Percentiles rank a stretch among this genome's conserved stretches.
These are phyloP conservation scores for Pouteria glomerata DNA, from an alignment of 148 eudicot species.

Conservation along the genomic window DNA sequence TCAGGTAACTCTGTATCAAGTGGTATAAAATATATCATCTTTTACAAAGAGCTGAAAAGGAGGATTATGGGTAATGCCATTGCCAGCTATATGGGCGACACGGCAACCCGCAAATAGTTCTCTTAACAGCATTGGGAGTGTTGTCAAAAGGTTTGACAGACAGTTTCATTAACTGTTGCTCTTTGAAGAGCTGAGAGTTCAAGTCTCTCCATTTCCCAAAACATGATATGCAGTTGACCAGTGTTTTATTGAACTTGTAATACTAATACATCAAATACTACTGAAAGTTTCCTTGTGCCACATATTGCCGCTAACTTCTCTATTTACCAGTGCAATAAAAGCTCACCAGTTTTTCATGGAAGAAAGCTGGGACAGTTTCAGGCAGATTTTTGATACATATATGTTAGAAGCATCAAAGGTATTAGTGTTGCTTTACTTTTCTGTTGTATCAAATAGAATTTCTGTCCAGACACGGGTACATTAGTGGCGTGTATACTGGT, in stretches of 20 bases:
- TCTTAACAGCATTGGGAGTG: slow-evolving; percentile 71
- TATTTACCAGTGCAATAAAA: slow-evolving; percentile 78
- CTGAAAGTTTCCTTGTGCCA: background rate
- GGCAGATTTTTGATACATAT: slow-evolving; percentile 81
- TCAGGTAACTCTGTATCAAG: slow-evolving; percentile 68
- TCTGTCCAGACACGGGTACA: background rate
- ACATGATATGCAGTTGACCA: slow-evolving; percentile 11
- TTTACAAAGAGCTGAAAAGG: slow-evolving; percentile 23
- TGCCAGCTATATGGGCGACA: slow-evolving; percentile 97
- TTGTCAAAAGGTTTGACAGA: slow-evolving; percentile 99
- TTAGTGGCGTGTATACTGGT: background rate
- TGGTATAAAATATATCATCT: slow-evolving; percentile 3
- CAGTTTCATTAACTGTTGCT: slow-evolving; percentile 92
- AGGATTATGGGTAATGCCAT: slow-evolving; percentile 99
- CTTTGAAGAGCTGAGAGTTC: slow-evolving; percentile 99
- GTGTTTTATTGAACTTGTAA: slow-evolving; percentile 4
- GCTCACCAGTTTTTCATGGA: slow-evolving; percentile 91
- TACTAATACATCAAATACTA: background rate
- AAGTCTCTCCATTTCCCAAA: slow-evolving; percentile 99
- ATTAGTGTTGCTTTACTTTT: slow-evolving; percentile 10
- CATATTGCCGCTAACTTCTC: slow-evolving; percentile 35
- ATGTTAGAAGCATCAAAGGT: slow-evolving; percentile 99
- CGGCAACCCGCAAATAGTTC: slow-evolving; percentile 92
- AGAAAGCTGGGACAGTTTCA: slow-evolving; percentile 86
- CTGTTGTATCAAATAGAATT: background rate